Evolutionary conservation across 352 stramenopile species (phyloP).

Genomic region (Phytophthora fragariae): DNA sequence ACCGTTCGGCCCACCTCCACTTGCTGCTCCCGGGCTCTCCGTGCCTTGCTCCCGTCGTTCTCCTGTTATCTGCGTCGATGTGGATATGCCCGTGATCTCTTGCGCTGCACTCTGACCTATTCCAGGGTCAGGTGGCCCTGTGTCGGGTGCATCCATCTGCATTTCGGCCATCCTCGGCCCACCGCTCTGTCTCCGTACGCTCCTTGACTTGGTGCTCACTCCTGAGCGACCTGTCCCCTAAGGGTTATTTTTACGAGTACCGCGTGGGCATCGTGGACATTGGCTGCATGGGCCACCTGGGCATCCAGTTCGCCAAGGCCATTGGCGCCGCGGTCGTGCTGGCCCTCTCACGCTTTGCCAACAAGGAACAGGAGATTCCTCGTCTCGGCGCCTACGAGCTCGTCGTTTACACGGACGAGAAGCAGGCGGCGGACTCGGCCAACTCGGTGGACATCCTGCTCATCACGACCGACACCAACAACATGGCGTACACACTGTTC

Average conservation of each 20-base stretch:
- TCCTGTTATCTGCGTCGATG: not conserved
- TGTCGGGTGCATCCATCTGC: not conserved
- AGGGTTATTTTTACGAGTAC: not conserved
- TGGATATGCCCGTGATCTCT: not conserved
- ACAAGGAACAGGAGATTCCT: too few relatives aligned
- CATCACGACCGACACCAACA: too few relatives aligned
- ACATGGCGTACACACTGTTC: too few relatives aligned
- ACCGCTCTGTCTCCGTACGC: not conserved
- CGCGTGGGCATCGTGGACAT: too few relatives aligned
- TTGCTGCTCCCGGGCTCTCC: not conserved
- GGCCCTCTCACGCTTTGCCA: too few relatives aligned
- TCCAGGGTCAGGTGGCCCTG: not conserved
- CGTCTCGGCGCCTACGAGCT: too few relatives aligned
- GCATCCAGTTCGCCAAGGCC: too few relatives aligned
- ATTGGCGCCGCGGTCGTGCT: too few relatives aligned
- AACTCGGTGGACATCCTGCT: too few relatives aligned
- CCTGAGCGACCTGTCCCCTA: not conserved
- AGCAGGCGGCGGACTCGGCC: too few relatives aligned
- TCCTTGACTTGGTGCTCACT: not conserved
- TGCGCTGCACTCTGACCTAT: not conserved
- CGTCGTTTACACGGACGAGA: too few relatives aligned
- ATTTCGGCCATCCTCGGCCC: not conserved
- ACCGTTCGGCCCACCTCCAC: not conserved
- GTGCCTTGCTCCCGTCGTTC: not conserved
- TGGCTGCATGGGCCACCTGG: too few relatives aligned